Base-by-base conservation (phyloP, 2,329 filamentous ascomycete species). In the Neodidymelliopsis sp. region DNA sequence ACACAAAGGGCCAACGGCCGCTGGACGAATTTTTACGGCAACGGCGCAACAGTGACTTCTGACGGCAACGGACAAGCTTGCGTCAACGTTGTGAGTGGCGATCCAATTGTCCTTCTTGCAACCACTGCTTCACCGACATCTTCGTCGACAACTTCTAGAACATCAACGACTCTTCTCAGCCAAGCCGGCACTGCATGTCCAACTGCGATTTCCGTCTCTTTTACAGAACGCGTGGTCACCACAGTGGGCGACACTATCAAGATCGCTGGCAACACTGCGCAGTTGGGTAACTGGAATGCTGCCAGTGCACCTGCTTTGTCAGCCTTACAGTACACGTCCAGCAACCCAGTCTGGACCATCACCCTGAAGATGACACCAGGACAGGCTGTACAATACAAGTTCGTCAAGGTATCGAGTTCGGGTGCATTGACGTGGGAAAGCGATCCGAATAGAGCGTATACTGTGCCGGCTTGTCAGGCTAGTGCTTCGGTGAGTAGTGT, bases 201-300 rank as follows among this genome's bases (percentile, higher is more conserved):
- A 2, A 57, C 62, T 1, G 25, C 64, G 1, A 65, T 72, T 5
- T 55, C 66, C 0, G 74, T 81, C 1, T 66, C 69, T 4, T 81
- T 82, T 62, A 68, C 72, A 20, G 70, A 80, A 11, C 75, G 77
- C 40, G 75, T 78, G 4, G 65, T 66, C 1, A 82, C 79, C 1
- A 75, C 74, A 33, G 76, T 65, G 34, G 79, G 79, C 15, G 79
- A 82, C 49, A 79, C 77, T 22, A 62, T 82, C 27, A 76, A 74
- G 37, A 64, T 81, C 3, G 59, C 72, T 0, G 79, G 80, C 25
- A 75, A 73, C 57, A 72, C 69, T 1, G 53, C 69, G 2, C 75
- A 78, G 38, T 67, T 81, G 0, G 79, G 78, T 0, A 62, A 52
- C 18, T 81, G 79, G 77, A 64, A 74, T 12, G 41, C 76, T 4